Base-by-base conservation (phyloP, 2,329 filamentous ascomycete species). In the Escovopsis sp. region DNA sequence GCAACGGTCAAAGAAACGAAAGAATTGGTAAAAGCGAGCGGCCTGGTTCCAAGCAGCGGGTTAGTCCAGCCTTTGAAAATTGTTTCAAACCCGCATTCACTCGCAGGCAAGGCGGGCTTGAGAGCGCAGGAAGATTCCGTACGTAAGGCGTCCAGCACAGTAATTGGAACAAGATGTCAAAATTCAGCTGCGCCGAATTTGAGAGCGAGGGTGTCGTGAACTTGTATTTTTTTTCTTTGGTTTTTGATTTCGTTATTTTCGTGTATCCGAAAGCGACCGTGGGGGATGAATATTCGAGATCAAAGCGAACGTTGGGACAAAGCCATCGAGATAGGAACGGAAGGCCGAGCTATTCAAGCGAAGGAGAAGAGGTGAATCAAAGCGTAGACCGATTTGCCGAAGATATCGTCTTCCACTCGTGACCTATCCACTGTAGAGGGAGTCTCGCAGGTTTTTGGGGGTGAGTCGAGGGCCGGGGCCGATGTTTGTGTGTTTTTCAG, bases 241-340 rank as follows among this genome's bases (percentile, higher is more conserved):
- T 31, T 19, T 39, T 28, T 4, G 13, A 31, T 14, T 39, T 26
- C 23, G 13, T 11, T 27, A 18, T 21, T 27, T 28, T 37, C 8
- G 23, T 25, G 16, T 37, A n/a, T n/a, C n/a, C 21, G 44, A 38
- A 52, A 57, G 54, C 54, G 53, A 57, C 42, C 41, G 54, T 55
- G 48, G 41, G 41, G 48, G 44, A 48, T 41, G 41, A n/a, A n/a
- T n/a, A 43, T 40, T 42, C 39, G 38, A 44, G 35, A 41, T 45
- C 11, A 25, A 25, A 25, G 21, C 21, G 11, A 8, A 9, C 11
- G 36, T 45, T 43, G 4, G 23, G 17, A 12, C 21, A 39, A 7
- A 27, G 29, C 25, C 17, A 29, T 35, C 36, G 31, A 37, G 27
- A 37, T 32, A 37, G n/a, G n/a, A n/a, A n/a, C n/a, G n/a, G n/a